A percentile compares a stretch with the other conserved stretches of the same genome.
phyloP scores from a whole-genome alignment of 164 flowering plant species.

The Stephania cephalantha region DNA sequence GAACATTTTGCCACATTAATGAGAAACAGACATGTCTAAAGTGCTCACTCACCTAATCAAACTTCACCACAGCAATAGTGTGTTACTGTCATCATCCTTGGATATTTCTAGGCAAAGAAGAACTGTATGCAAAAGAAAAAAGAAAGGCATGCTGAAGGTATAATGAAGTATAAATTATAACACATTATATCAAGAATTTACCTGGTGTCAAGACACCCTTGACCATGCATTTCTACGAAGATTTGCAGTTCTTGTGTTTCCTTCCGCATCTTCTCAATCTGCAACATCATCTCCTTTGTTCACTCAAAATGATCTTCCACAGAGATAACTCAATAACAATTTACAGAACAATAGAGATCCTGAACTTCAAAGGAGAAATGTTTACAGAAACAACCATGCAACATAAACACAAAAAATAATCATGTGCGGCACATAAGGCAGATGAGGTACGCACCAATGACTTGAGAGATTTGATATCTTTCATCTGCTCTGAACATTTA shows the following conservation, averaged over 20 bases:
- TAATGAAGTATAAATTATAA: neutral
- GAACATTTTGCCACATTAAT: no score
- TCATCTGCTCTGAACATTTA: slow-evolving; percentile 49
- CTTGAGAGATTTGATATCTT: slow-evolving; percentile 66
- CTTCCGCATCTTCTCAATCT: slow-evolving; percentile 76
- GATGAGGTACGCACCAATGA: slow-evolving; percentile 41
- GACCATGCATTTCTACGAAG: slow-evolving; percentile 75
- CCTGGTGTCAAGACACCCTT: slow-evolving; percentile 70
- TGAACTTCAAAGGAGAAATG: neutral
- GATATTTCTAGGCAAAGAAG: neutral
- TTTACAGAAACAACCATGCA: neutral
- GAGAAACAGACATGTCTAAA: no score
- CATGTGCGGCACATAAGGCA: neutral
- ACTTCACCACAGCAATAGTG: neutral
- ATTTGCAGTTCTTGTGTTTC: slow-evolving; percentile 64
- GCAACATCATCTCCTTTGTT: slow-evolving; percentile 24
- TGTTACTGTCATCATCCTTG: neutral
- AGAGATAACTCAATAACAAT: neutral
- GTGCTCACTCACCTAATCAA: no score
- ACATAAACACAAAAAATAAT: neutral
- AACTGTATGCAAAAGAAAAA: neutral
- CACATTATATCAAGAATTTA: slow-evolving; percentile 14
- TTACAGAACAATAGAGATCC: neutral
- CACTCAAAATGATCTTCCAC: neutral
- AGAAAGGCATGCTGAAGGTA: neutral